These are phyloP conservation scores for Conticribra weissflogii DNA, from an alignment of 108 stramenopile genomes.

Conservation along the genomic window DNA sequence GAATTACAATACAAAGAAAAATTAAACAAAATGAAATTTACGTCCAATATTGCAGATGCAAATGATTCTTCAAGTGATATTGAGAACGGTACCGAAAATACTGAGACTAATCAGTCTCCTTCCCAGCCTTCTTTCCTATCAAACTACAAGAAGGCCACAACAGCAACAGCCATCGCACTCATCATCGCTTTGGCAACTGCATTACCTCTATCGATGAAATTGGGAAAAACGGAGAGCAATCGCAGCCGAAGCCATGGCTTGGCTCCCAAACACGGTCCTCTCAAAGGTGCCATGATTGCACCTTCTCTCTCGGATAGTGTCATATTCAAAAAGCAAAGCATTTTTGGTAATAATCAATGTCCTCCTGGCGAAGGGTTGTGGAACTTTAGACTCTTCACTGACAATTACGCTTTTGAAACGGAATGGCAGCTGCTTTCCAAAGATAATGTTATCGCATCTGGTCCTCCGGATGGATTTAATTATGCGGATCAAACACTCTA, in stretches of 20 bases:
- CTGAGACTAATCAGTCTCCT: too few species aligned
- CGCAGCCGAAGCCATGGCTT: background rate
- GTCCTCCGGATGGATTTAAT: background rate
- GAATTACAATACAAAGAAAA: too few species aligned
- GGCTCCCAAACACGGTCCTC: background rate
- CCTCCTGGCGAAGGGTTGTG: background rate
- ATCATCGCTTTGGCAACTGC: too few species aligned
- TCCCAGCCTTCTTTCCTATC: too few species aligned
- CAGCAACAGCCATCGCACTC: slow-evolving; percentile 1
- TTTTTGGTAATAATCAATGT: background rate
- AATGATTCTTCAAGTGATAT: too few species aligned
- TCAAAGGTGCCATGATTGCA: background rate
- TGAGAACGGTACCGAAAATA: too few species aligned
- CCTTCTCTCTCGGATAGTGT: background rate
- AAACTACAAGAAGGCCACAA: too few species aligned
- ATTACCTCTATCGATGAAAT: background rate
- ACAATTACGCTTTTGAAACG: background rate
- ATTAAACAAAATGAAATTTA: too few species aligned
- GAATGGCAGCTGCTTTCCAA: background rate
- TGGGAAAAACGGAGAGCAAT: background rate
- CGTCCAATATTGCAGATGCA: too few species aligned
- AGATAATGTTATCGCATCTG: background rate
- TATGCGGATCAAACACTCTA: background rate
- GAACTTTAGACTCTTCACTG: background rate
- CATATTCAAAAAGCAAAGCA: background rate